Evolutionary conservation across 2,329 filamentous ascomycete genomes (phyloP).

Genomic region (Trichoderma koningiopsis): DNA sequence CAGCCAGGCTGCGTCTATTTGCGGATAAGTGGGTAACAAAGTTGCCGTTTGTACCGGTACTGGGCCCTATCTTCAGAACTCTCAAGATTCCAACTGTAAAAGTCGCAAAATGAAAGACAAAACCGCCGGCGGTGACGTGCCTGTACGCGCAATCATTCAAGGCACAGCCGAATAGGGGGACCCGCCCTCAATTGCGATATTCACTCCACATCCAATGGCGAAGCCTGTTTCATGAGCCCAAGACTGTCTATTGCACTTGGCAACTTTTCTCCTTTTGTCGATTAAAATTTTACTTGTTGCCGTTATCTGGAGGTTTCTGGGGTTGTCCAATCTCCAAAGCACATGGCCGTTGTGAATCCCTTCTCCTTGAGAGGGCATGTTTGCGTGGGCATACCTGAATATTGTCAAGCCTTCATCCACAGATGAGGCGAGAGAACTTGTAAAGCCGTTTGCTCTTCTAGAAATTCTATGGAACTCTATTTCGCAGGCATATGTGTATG

Average conservation of each 20-base stretch:
- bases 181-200: constrained; percentile 14
- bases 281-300: not conserved
- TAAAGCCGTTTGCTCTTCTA: not conserved
- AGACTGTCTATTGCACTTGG: not conserved
- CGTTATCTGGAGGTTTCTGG: not conserved
- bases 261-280: not conserved
- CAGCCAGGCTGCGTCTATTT: not conserved
- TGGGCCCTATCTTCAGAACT: not conserved
- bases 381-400: not conserved
- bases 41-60: not conserved
- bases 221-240: constrained; percentile 9
- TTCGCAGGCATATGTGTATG: not conserved
- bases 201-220: constrained; percentile 15
- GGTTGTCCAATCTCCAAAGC: not conserved
- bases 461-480: not conserved
- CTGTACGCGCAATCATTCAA: constrained; percentile 25
- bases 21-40: not conserved
- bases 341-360: not conserved
- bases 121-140: constrained; percentile 13
- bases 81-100: not conserved
- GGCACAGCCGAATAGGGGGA: constrained; percentile 1
- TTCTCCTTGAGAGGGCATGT: not conserved
- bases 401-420: not conserved
- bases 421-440: not conserved
- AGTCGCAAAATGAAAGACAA: not conserved